Evolutionary conservation across 2,329 filamentous ascomycete genomes (phyloP), one percentile per base, ranked within the genome.

Genomic region (Aspergillus sp.): DNA sequence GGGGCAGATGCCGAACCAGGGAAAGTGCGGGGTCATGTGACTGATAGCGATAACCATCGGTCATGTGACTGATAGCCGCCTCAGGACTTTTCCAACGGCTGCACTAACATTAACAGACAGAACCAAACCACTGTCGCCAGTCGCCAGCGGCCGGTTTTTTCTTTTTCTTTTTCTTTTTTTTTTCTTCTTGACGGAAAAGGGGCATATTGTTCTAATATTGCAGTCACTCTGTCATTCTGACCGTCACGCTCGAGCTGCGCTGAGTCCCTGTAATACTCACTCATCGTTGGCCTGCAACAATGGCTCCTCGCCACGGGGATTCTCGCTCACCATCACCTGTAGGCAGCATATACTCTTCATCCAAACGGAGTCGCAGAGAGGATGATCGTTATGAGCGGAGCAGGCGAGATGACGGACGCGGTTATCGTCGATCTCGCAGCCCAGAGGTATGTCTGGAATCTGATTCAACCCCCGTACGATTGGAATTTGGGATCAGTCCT

Each of bases 281-380:
- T 70, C 59, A 69, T 69, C 63, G 67, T 75, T 74, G 70, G 73
- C 75, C 68, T 73, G 68, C 70, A 72, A 72, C 61, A 68, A 79
- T 79, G 77, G 75, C 74, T 74, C 19, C 19, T 19, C 75, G 76
- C 69, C 75, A 75, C 69, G 77, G 75, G 74, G 76, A 79, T 69
- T 74, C 74, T 75, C 78, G 86, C 86, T 91, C 86, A 90, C 87
- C 86, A 86, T 88, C 85, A 82, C 85, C 85, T 83, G 82, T 84
- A 89, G 86, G 85, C 81, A 88, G 85, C 78, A 83, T 86, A 66
- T 78, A 80, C 70, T 82, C 81, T 70, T 81, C 82, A 64, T 83
- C 81, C 73, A 85, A 81, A 73, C 80, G 81, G 51, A 70, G 59
- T 59, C 72, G 74, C 60, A 73, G 75, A 68, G 77, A 75, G 57